A percentile compares a stretch with the other conserved stretches of the same genome.
Conservation (phyloP, 805 yeast species). For the Vanderwaltozyma polyspora region DNA sequence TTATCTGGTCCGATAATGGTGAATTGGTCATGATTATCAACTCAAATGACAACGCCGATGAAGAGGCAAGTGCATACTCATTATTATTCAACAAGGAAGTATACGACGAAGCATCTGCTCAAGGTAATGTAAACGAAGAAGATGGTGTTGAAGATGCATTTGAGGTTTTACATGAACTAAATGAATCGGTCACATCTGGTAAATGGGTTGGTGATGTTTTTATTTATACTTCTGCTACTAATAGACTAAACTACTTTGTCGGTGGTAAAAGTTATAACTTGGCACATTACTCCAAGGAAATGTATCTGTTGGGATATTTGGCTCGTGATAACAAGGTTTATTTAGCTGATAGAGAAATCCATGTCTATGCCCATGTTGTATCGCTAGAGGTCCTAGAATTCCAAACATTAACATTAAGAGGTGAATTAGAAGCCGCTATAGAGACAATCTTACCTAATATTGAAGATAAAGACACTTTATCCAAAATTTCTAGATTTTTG, state of each 20-base stretch:
- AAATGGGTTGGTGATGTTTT: constrained; percentile 97
- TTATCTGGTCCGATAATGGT: constrained; percentile 90
- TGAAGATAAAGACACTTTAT: constrained; percentile 48
- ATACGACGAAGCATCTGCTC: constrained; percentile 50
- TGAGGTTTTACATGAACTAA: constrained; percentile 71
- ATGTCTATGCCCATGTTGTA: constrained; percentile 68
- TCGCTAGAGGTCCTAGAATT: constrained; percentile 84
- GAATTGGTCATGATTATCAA: constrained; percentile 71
- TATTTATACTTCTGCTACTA: constrained; percentile 75
- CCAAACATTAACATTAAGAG: constrained; percentile 91
- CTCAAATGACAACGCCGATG: constrained; percentile 31
- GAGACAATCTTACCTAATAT: constrained; percentile 46
- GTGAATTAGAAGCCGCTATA: constrained; percentile 79
- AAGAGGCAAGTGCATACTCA: constrained; percentile 50
- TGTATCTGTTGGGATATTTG: constrained; percentile 79
- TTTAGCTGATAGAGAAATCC: constrained; percentile 82
- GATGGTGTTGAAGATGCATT: constrained; percentile 86
- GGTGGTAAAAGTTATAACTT: constrained; percentile 89
- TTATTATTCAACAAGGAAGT: constrained; percentile 60
- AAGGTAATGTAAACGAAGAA: constrained; percentile 53
- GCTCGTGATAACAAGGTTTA: constrained; percentile 85
- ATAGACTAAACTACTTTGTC: constrained; percentile 85
- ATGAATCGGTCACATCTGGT: constrained; percentile 76
- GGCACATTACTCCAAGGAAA: constrained; percentile 82
- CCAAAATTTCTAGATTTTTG: constrained; percentile 80